These are phyloP conservation scores for Mortierella sp. DNA, from an alignment of 371 early-diverging fungal genomes.

Conservation along the genomic window DNA sequence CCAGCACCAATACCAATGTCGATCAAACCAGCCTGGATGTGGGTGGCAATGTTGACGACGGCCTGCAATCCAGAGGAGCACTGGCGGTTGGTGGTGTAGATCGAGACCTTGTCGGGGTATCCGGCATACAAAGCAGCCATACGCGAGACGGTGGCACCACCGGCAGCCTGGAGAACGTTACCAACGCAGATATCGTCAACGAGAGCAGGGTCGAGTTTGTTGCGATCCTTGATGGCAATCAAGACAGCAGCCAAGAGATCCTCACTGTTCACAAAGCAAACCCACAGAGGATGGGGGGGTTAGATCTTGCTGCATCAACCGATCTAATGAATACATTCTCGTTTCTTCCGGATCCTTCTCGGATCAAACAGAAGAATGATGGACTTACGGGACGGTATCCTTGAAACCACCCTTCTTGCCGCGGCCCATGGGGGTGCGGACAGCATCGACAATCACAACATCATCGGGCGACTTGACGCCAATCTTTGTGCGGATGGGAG, in stretches of 20 bases:
- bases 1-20: conserved; percentile 98
- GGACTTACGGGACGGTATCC: conserved; percentile 74
- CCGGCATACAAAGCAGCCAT: conserved; percentile 97
- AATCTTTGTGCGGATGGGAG: conserved; percentile 66
- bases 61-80: conserved; percentile 98
- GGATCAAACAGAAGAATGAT: not conserved
- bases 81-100: conserved; percentile 95
- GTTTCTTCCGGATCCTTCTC: no score
- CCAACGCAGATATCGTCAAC: conserved; percentile 97
- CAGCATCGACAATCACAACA: conserved; percentile 86
- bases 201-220: conserved; percentile 86
- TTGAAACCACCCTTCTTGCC: conserved; percentile 95
- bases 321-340: not conserved
- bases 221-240: conserved; percentile 81
- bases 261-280: conserved; percentile 57
- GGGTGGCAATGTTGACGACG: conserved; percentile 88
- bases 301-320: no score
- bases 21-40: conserved; percentile 92
- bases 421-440: conserved; percentile 93
- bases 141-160: conserved; percentile 93
- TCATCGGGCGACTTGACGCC: conserved; percentile 88
- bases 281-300: no score
- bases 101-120: conserved; percentile 85
- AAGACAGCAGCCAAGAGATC: conserved; percentile 90
- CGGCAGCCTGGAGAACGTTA: conserved; percentile 92